Percentiles rank a stretch among this genome's conserved stretches.
phyloP scores from a whole-genome alignment of 192 early-diverging fungal genomes.

The Mortierella hygrophila region DNA sequence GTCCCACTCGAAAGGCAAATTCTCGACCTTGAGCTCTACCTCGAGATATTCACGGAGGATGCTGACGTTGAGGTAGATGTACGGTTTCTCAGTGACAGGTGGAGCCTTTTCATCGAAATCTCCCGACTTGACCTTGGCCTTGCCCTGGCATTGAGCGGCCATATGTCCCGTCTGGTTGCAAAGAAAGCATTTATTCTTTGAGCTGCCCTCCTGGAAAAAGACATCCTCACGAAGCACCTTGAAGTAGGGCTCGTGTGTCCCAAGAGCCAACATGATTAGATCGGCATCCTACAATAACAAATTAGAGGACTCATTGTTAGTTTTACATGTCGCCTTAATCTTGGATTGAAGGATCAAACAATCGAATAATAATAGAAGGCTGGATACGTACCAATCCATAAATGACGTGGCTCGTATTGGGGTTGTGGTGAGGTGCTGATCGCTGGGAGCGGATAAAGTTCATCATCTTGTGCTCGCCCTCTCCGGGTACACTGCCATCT shows the following conservation, averaged over 20 bases:
- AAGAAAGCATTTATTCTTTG: constrained; percentile 75
- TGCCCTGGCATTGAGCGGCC: constrained; percentile 74
- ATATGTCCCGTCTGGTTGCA: constrained; percentile 75
- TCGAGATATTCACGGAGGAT: constrained; percentile 94
- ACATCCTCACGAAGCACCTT: constrained; percentile 96
- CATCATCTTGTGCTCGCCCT: constrained; percentile 99
- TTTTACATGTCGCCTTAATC: not conserved
- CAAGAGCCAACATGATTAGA: constrained; percentile 96
- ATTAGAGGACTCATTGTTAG: not conserved
- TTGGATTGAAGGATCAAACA: no score
- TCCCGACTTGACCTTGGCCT: constrained; percentile 61
- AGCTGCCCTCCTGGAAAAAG: constrained; percentile 78
- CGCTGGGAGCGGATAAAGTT: constrained; percentile 91
- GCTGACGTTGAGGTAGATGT: constrained; percentile 86
- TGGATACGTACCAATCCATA: constrained; percentile 77
- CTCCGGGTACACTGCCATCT: constrained; percentile 96
- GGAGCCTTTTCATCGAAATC: constrained; percentile 65
- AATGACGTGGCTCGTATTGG: constrained; percentile 95
- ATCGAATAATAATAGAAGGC: not conserved
- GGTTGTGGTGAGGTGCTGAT: constrained; percentile 81
- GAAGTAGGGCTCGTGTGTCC: constrained; percentile 98
- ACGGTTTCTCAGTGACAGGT: constrained; percentile 68
- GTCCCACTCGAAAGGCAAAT: constrained; percentile 83
- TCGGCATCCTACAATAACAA: constrained; percentile 83
- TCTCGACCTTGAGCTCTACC: constrained; percentile 78